Conservation (phyloP, 306 rosid genomes). For the Erythrophleum fordii region DNA sequence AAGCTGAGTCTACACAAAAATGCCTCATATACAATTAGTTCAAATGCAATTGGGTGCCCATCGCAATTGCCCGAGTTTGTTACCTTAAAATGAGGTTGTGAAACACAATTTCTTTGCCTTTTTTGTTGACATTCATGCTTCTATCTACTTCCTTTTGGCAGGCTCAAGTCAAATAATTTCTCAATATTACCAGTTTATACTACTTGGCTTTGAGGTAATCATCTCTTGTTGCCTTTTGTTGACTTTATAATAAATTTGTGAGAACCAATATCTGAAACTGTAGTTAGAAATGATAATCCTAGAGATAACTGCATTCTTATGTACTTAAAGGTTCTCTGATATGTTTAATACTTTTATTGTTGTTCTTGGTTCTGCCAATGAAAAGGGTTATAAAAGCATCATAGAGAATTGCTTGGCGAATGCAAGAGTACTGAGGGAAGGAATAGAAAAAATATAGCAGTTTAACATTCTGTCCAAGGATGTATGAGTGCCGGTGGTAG, state of each 20-base stretch:
- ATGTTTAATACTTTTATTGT: background rate
- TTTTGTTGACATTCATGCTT: background rate
- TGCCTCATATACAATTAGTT: background rate
- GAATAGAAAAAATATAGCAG: constrained; percentile 61
- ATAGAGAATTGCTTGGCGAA: constrained; percentile 77
- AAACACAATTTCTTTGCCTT: background rate
- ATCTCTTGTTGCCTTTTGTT: background rate
- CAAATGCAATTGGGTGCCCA: background rate
- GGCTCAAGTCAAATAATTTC: constrained; percentile 94
- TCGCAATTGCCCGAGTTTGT: background rate
- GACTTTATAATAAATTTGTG: too few species aligned
- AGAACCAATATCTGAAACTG: background rate
- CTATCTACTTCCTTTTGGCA: constrained; percentile 40
- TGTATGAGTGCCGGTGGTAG: constrained; percentile 78
- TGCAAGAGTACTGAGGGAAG: constrained; percentile 62
- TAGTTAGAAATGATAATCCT: background rate
- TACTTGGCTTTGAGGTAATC: constrained; percentile 83
- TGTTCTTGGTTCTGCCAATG: background rate
- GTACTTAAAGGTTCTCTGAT: background rate
- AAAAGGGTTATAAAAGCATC: constrained; percentile 76
- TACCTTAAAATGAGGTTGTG: background rate
- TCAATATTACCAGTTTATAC: constrained; percentile 83
- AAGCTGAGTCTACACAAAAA: background rate
- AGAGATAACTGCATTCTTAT: background rate
- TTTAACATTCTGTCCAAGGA: constrained; percentile 80